Evolutionary conservation across 2,329 filamentous ascomycete species (phyloP).

Genomic region (Sarocladium brachiariae): DNA sequence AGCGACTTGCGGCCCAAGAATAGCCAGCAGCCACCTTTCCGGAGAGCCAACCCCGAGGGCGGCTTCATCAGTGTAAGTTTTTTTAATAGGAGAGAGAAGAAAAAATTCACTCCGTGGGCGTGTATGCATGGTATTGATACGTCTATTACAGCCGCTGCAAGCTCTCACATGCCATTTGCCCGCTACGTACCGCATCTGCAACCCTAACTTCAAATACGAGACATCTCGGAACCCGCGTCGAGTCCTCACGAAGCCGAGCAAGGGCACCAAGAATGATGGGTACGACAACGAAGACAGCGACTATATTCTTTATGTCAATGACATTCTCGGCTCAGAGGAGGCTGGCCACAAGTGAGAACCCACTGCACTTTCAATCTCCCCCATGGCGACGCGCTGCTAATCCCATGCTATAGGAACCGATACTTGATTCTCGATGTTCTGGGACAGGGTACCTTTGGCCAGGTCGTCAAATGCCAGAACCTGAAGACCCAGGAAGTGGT

Average conservation of each 20-base stretch:
- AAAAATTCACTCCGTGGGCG: neutral
- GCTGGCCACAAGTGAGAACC: conserved; percentile 85
- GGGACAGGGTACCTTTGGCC: conserved; percentile 94
- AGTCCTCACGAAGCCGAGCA: conserved; percentile 96
- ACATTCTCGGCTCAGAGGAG: conserved; percentile 95
- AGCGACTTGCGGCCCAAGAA: conserved; percentile 75
- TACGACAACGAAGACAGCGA: conserved; percentile 99
- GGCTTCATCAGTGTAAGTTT: conserved; percentile 88
- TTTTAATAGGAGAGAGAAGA: too few relatives aligned
- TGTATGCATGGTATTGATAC: neutral
- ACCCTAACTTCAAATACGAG: conserved; percentile 96
- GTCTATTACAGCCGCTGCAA: conserved; percentile 68
- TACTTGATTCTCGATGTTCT: conserved; percentile 96
- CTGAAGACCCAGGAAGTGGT: conserved; percentile 97
- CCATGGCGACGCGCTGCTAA: neutral
- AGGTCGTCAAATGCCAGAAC: conserved; percentile 98
- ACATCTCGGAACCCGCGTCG: conserved; percentile 92
- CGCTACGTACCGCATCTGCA: conserved; percentile 96
- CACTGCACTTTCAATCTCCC: neutral
- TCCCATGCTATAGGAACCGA: conserved; percentile 61
- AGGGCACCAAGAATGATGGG: conserved; percentile 96
- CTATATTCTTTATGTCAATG: conserved; percentile 98
- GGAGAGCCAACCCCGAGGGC: conserved; percentile 90
- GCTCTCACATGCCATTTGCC: conserved; percentile 89
- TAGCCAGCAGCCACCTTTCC: conserved; percentile 81